A percentile compares a stretch with the other conserved stretches of the same genome.
Conservation (phyloP, 768 basidiomycete species). For the Pseudohyphozyma bogoriensis region DNA sequence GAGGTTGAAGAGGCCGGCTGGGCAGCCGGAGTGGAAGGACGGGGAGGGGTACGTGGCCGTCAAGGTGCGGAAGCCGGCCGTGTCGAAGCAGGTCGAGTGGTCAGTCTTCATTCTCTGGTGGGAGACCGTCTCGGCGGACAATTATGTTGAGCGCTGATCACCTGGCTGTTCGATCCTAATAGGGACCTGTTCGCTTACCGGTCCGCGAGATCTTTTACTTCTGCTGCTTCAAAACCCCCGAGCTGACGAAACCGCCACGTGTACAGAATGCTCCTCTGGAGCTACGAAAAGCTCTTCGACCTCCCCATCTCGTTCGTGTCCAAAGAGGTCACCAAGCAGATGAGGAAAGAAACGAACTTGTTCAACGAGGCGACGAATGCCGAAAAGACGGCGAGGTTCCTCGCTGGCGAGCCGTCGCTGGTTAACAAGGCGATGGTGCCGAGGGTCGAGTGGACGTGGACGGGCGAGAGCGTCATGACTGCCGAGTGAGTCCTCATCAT, state of each 20-base stretch:
- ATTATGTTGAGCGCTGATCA: background rate
- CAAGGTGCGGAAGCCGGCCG: conserved; percentile 84
- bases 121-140: background rate
- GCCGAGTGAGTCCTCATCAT: conserved; percentile 49
- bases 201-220: background rate
- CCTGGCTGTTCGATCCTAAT: background rate
- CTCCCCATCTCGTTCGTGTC: conserved; percentile 66
- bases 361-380: conserved; percentile 69
- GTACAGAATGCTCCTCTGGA: conserved; percentile 34
- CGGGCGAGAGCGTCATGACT: conserved; percentile 67
- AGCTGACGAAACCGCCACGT: too few relatives aligned
- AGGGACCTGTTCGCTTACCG: conserved; percentile 53
- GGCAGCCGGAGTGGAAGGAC: conserved; percentile 31
- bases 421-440: conserved; percentile 67
- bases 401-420: conserved; percentile 61
- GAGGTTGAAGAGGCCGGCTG: conserved; percentile 41
- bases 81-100: conserved; percentile 73
- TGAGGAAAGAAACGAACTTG: conserved; percentile 76
- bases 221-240: background rate
- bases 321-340: conserved; percentile 55
- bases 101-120: conserved; percentile 37
- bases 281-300: conserved; percentile 57
- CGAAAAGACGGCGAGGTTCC: conserved; percentile 53
- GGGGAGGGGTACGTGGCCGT: conserved; percentile 66
- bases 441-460: conserved; percentile 57